A percentile compares a stretch with the other conserved stretches of the same genome.
Conservation (phyloP, 352 stramenopile genomes). For the Phytophthora fragariaefolia region DNA sequence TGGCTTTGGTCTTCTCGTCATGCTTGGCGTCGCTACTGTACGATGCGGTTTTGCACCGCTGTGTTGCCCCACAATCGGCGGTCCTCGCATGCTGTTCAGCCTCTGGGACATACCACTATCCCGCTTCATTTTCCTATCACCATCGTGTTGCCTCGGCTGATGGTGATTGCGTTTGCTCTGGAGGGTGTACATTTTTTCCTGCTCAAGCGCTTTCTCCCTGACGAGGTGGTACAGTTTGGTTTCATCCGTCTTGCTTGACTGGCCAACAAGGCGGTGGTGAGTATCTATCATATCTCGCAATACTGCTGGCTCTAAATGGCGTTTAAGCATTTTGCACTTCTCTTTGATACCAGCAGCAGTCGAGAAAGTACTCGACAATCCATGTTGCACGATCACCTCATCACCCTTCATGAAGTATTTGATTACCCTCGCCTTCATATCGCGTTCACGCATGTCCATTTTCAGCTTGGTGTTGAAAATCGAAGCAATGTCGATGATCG, state of each 20-base stretch:
- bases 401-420: background rate
- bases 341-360: background rate
- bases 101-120: too few species aligned
- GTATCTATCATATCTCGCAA: background rate
- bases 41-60: too few species aligned
- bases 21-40: too few species aligned
- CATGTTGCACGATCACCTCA: background rate
- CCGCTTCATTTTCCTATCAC: too few species aligned
- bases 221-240: conserved; percentile 18
- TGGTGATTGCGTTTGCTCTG: background rate
- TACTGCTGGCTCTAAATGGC: background rate
- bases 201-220: conserved; percentile 28
- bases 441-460: background rate
- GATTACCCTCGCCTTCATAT: background rate
- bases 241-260: background rate
- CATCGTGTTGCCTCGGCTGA: background rate
- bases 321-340: background rate
- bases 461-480: conserved; percentile 9
- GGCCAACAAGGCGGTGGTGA: background rate
- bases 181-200: conserved; percentile 16
- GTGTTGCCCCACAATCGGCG: too few species aligned
- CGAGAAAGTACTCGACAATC: background rate
- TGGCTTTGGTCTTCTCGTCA: background rate
- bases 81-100: too few species aligned
- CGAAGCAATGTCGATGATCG: conserved; percentile 3